Percentiles rank a stretch among this genome's conserved stretches.
Evolutionary conservation across 192 early-diverging fungal genomes (phyloP).

Genomic region (Linnemannia elongata): DNA sequence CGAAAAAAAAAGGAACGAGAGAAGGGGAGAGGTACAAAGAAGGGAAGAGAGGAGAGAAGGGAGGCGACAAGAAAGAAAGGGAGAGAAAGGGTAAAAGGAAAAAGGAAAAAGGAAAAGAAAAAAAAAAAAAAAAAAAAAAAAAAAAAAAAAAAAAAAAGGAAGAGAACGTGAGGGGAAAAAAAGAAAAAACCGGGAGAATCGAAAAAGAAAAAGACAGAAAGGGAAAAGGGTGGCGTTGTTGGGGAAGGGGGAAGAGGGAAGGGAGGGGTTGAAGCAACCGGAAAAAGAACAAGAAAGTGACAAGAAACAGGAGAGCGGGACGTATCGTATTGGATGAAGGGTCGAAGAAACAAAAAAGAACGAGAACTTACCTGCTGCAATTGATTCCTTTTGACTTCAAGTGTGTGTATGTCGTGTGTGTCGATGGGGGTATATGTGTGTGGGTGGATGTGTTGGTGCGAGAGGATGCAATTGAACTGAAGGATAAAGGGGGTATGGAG

Average conservation of each 20-base stretch:
- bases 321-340: neutral
- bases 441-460: no score
- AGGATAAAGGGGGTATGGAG: neutral
- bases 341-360: neutral
- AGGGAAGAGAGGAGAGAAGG: neutral
- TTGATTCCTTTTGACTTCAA: no score
- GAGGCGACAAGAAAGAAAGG: no score
- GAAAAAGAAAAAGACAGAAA: neutral
- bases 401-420: neutral
- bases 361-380: no score
- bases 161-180: neutral
- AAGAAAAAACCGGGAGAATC: neutral
- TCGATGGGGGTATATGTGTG: neutral
- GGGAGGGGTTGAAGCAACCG: neutral
- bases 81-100: neutral
- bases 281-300: neutral
- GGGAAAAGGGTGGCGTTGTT: neutral
- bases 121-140: neutral
- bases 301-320: conserved; percentile 1
- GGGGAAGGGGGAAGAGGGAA: neutral
- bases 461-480: neutral
- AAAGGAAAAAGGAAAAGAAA: neutral
- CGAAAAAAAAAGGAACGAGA: neutral
- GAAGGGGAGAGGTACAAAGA: neutral
- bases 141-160: neutral